Conservation (phyloP, 1,139 yeast genomes). For the Saccharomyces hybrid region DNA sequence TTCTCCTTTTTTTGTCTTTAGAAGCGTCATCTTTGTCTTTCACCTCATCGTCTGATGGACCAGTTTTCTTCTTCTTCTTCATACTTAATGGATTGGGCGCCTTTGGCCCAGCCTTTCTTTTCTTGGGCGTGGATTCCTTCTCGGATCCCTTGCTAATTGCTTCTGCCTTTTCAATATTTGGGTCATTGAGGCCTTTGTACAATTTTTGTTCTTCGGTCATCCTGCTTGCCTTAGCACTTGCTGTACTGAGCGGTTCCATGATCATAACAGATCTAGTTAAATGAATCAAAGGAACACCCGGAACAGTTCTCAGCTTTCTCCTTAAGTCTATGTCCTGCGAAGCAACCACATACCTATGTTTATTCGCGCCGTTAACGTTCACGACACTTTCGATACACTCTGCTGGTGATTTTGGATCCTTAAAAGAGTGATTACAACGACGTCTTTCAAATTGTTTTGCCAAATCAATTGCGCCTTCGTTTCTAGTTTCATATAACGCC, state of each 20-base stretch:
- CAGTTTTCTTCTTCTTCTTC: conserved; percentile 42
- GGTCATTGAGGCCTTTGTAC: conserved; percentile 61
- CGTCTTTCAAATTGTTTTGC: conserved; percentile 83
- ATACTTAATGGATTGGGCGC: conserved; percentile 80
- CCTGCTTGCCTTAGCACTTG: conserved; percentile 50
- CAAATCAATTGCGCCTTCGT: conserved; percentile 65
- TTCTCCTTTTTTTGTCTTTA: conserved; percentile 11
- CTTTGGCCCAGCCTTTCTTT: conserved; percentile 61
- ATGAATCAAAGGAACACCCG: conserved; percentile 85
- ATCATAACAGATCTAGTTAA: conserved; percentile 90
- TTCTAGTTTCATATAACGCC: conserved; percentile 61
- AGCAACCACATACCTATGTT: conserved; percentile 85
- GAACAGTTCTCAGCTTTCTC: conserved; percentile 56
- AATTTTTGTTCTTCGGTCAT: conserved; percentile 58
- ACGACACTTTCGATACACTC: conserved; percentile 75
- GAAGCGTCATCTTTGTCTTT: neutral
- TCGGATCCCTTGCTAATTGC: neutral
- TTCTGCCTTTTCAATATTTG: conserved; percentile 24
- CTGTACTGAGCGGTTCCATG: conserved; percentile 84
- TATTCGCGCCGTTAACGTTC: conserved; percentile 65
- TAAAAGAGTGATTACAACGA: conserved; percentile 52
- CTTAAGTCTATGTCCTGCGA: conserved; percentile 70
- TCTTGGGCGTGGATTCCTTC: conserved; percentile 18
- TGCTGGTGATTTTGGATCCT: conserved; percentile 56
- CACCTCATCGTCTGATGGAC: neutral